A percentile compares a stretch with the other conserved stretches of the same genome.
phyloP scores from a whole-genome alignment of 2,329 filamentous ascomycete species.

The Chrysosporium queenslandicum region DNA sequence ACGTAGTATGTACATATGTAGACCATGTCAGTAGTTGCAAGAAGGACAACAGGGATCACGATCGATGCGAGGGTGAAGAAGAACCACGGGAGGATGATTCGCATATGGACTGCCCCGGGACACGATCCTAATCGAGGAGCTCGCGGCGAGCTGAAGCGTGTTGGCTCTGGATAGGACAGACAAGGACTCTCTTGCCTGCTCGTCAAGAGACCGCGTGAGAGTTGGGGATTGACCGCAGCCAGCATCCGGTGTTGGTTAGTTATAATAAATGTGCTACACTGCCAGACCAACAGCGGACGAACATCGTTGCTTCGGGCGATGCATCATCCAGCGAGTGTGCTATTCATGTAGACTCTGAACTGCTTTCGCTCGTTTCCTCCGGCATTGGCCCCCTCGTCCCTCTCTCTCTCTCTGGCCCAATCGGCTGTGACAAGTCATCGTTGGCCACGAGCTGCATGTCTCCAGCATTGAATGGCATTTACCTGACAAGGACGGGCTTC shows the following conservation, averaged over 20 bases:
- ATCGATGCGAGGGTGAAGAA: neutral
- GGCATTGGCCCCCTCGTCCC: neutral
- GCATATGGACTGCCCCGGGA: neutral
- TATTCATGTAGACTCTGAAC: no score
- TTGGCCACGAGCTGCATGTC: constrained; percentile 8
- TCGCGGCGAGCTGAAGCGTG: neutral
- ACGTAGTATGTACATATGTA: no score
- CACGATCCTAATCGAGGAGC: neutral
- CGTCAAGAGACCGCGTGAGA: neutral
- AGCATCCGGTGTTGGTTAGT: no score
- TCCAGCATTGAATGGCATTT: neutral
- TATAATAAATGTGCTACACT: no score
- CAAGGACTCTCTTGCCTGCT: neutral
- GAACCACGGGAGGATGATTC: neutral
- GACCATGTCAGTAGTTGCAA: no score
- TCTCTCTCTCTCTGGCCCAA: neutral
- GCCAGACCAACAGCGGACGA: no score
- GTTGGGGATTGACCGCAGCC: no score
- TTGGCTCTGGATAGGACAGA: constrained; percentile 6
- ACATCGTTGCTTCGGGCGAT: no score
- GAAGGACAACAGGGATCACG: neutral
- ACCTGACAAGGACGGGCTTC: constrained; percentile 1
- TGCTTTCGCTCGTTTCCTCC: neutral
- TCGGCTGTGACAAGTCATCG: constrained; percentile 2
- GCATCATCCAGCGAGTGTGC: no score